Conservation (phyloP, 2,329 filamentous ascomycete species). For the Ophidiomyces ophidiicola region DNA sequence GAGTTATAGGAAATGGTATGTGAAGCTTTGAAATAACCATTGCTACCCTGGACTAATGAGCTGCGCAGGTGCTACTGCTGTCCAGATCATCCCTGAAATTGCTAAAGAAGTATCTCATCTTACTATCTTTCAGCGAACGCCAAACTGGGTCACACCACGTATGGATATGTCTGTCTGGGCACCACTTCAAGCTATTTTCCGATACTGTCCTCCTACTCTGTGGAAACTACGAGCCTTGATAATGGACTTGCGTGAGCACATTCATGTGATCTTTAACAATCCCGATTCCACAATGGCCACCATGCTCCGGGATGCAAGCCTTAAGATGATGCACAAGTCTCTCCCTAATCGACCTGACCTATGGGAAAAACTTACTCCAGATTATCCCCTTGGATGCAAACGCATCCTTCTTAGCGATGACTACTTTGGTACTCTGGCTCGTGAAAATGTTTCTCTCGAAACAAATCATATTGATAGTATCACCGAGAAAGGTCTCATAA, state of each 20-base stretch:
- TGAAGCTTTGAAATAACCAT: not conserved
- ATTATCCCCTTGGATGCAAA: slow-evolving; percentile 45
- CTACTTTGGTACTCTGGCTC: slow-evolving; percentile 41
- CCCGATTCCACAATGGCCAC: slow-evolving; percentile 31
- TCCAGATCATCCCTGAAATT: slow-evolving; percentile 48
- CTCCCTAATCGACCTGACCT: slow-evolving; percentile 40
- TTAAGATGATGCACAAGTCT: slow-evolving; percentile 34
- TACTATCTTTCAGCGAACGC: slow-evolving; percentile 46
- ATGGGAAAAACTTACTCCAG: slow-evolving; percentile 42
- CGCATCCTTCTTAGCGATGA: slow-evolving; percentile 45
- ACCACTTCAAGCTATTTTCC: slow-evolving; percentile 33
- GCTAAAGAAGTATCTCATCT: slow-evolving; percentile 40
- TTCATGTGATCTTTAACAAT: slow-evolving; percentile 35
- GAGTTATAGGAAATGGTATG: slow-evolving; percentile 47
- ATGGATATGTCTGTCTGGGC: slow-evolving; percentile 37
- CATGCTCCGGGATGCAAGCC: slow-evolving; percentile 29
- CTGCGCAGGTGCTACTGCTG: slow-evolving; percentile 41
- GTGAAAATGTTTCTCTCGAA: slow-evolving; percentile 40
- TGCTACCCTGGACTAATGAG: not conserved
- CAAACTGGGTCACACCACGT: slow-evolving; percentile 49
- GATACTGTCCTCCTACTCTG: slow-evolving; percentile 41
- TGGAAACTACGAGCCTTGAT: slow-evolving; percentile 39
- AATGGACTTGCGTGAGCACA: slow-evolving; percentile 46
- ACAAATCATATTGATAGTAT: slow-evolving; percentile 39
- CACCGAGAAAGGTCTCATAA: slow-evolving; percentile 37